Percentiles rank a stretch among this genome's conserved stretches.
These are phyloP conservation scores for Fusarium sp. DNA, from an alignment of 2,329 filamentous ascomycete species.

Conservation along the genomic window DNA sequence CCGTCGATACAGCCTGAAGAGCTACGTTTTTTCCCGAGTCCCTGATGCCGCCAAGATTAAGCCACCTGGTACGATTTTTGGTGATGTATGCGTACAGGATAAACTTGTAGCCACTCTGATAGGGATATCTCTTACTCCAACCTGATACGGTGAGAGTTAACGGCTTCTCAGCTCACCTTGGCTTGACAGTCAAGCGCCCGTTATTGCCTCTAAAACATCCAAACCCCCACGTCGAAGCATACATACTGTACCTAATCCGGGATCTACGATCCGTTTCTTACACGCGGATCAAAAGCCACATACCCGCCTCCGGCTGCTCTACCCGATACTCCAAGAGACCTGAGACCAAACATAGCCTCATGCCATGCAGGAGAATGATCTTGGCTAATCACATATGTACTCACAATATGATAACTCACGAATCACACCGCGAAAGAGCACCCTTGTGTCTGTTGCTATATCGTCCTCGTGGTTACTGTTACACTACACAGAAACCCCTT, in stretches of 20 bases:
- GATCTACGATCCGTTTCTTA: constrained; percentile 9
- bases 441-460: background rate
- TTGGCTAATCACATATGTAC: constrained; percentile 2
- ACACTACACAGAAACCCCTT: background rate
- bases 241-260: background rate
- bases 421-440: constrained; percentile 1
- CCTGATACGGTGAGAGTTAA: constrained; percentile 1
- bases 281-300: constrained; percentile 12
- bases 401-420: constrained; percentile 2
- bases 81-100: background rate
- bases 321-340: constrained; percentile 4
- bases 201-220: constrained; percentile 9
- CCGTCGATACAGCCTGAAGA: constrained; percentile 17
- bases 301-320: constrained; percentile 14
- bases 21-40: constrained; percentile 27
- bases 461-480: background rate
- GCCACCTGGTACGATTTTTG: constrained; percentile 30
- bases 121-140: constrained; percentile 11
- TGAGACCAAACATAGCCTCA: constrained; percentile 4
- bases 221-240: constrained; percentile 14
- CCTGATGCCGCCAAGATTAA: background rate
- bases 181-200: constrained; percentile 10
- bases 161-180: constrained; percentile 4
- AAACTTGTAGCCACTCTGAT: constrained; percentile 2
- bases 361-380: constrained; percentile 12